phyloP scores from a whole-genome alignment of 2,329 filamentous ascomycete genomes.

The Calonectria pauciramosa region DNA sequence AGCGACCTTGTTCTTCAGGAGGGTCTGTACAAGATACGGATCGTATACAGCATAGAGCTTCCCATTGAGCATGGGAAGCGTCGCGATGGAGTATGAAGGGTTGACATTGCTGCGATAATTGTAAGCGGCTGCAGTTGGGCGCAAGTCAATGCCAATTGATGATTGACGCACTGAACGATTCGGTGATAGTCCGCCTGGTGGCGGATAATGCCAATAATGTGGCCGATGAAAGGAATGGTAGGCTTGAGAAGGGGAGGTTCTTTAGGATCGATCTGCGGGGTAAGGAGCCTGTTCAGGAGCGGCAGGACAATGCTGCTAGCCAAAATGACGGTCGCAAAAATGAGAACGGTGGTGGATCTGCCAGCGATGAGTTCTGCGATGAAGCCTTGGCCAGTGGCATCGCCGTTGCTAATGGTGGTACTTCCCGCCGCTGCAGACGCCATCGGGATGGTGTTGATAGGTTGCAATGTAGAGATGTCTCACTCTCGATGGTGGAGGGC shows the following conservation, averaged over 20 bases:
- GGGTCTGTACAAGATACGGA: slow-evolving; percentile 54
- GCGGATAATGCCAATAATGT: slow-evolving; percentile 58
- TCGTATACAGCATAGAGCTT: slow-evolving; percentile 61
- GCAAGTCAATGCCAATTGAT: no score
- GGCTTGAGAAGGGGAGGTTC: slow-evolving; percentile 60
- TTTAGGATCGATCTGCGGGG: slow-evolving; percentile 45
- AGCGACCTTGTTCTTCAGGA: slow-evolving; percentile 56
- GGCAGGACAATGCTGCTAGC: slow-evolving; percentile 27
- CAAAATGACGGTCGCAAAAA: slow-evolving; percentile 25
- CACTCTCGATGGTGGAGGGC: background rate
- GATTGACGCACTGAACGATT: slow-evolving; percentile 52
- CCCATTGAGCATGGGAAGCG: slow-evolving; percentile 58
- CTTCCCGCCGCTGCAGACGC: background rate
- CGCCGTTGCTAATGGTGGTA: background rate
- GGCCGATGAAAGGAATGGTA: slow-evolving; percentile 59
- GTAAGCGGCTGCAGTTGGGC: background rate
- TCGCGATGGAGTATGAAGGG: slow-evolving; percentile 52
- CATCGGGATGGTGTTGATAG: background rate
- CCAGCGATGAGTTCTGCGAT: background rate
- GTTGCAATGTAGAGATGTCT: background rate
- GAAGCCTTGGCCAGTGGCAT: background rate
- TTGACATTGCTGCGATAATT: slow-evolving; percentile 39
- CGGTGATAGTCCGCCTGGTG: slow-evolving; percentile 53
- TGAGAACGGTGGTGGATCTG: slow-evolving; percentile 56
- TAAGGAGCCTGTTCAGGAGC: slow-evolving; percentile 35